Base-by-base conservation (phyloP, 2,329 filamentous ascomycete genomes). In the Gyromitra esculenta region DNA sequence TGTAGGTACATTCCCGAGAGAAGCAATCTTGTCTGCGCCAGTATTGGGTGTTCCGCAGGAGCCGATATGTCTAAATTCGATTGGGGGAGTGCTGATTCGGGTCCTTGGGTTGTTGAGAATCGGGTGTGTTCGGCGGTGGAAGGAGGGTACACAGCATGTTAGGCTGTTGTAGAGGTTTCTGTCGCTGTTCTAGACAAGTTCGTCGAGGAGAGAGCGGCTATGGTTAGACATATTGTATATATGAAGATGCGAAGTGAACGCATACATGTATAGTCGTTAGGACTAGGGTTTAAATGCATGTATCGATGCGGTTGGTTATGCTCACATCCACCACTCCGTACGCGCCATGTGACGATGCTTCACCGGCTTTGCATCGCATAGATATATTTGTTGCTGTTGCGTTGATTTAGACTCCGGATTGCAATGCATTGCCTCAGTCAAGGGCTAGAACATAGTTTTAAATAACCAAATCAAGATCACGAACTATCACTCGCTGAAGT, bases 31-130 rank as follows among this genome's bases (percentile, higher is more conserved):
- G 31, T 79, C 11, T 77, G 60, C 21, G 70, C 63, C 41, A 62
- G 57, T 25, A 56, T 9, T 6, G 66, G 52, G 4, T 73, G 56
- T 15, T 41, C 60, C 0, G 57, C 65, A 15, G 78, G 66, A 43
- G 45, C 45, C 1, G 52, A 57, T 7, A 70, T 79, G 69, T 25
- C 60, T 2, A 54, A 9, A 18, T 71, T 76, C 6, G 15, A 75
- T 56, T 79, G 77, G 78, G 78, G 78, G 2, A 77, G 66, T 21
- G 78, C 78, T 5, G 60, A 64, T 25, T 64, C 65, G 0, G 39
- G 52, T 5, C 78, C 78, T 18, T 75, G 63, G 67, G 75, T 73
- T 18, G 71, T 79, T 21, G 67, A 75, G 37, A 54, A 52, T 7
- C 54, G 35, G 8, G 75, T 76, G 9, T 79, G 78, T 25, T n/a